Conservation (phyloP, 225 moss, liverwort and hornwort genomes). For the Sphagnum tenellum region DNA sequence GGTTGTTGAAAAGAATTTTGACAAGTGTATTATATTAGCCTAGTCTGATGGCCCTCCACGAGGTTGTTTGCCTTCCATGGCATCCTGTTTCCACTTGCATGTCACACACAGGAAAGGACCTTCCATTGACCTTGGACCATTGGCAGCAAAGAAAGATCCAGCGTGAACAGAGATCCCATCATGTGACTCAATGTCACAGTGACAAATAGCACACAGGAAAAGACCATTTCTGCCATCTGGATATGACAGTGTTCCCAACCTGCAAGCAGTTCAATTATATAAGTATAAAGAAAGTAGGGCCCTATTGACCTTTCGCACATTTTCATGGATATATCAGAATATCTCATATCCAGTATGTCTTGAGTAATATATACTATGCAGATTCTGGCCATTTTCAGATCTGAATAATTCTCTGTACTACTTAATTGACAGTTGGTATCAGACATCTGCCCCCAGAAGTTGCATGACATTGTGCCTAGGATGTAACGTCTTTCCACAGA, state of each 20-base stretch:
- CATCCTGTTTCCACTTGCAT: slow-evolving; percentile 60
- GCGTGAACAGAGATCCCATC: slow-evolving; percentile 27
- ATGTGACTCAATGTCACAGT: slow-evolving; percentile 10
- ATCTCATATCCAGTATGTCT: too few relatives aligned
- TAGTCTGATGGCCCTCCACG: slow-evolving; percentile 18
- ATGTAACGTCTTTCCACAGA: too few relatives aligned
- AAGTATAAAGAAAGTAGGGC: too few relatives aligned
- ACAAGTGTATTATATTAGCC: not conserved
- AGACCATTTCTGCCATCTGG: slow-evolving; percentile 2
- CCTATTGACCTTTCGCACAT: too few relatives aligned
- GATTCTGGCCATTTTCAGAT: too few relatives aligned
- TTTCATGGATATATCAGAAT: too few relatives aligned
- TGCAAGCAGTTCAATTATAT: slow-evolving; percentile 8
- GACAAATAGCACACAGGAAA: slow-evolving; percentile 22
- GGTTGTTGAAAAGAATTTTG: too few relatives aligned
- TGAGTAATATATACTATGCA: too few relatives aligned
- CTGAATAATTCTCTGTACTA: too few relatives aligned
- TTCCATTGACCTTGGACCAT: slow-evolving; percentile 33
- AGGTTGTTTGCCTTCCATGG: slow-evolving; percentile 57
- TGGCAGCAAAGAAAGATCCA: slow-evolving; percentile 31
- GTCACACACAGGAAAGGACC: slow-evolving; percentile 46
- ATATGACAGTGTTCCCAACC: slow-evolving; percentile 33
- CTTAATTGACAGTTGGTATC: too few relatives aligned
- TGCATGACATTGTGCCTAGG: too few relatives aligned
- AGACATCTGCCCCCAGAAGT: too few relatives aligned